Conservation (phyloP, 2,329 filamentous ascomycete species). For the Sclerotinia subarctica region DNA sequence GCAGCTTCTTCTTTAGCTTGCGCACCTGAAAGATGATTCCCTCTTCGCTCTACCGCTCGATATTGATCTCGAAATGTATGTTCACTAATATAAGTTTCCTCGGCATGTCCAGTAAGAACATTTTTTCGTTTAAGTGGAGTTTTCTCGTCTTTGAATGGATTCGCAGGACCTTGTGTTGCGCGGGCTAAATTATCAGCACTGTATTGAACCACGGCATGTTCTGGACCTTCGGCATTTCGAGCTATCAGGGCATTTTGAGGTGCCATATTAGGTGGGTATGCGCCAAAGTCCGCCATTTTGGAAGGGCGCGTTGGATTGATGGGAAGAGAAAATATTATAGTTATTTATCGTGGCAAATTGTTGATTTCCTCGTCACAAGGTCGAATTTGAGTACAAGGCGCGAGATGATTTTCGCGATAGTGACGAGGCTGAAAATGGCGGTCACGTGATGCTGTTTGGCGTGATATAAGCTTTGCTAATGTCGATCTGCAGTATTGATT, state of each 20-base stretch:
- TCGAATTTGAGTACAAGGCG: slow-evolving; percentile 14
- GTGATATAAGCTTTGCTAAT: neutral
- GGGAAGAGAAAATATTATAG: neutral
- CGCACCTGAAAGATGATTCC: slow-evolving; percentile 51
- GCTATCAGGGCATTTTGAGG: slow-evolving; percentile 62
- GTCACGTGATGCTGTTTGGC: neutral
- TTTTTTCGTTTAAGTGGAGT: slow-evolving; percentile 71
- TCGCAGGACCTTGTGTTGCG: slow-evolving; percentile 64
- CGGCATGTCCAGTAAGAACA: slow-evolving; percentile 77
- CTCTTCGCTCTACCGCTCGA: slow-evolving; percentile 71
- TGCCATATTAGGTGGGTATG: slow-evolving; percentile 64
- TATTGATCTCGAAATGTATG: slow-evolving; percentile 86
- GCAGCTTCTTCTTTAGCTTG: slow-evolving; percentile 69
- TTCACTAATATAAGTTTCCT: slow-evolving; percentile 87
- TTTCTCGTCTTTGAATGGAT: slow-evolving; percentile 68
- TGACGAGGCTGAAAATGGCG: neutral
- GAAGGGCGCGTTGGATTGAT: neutral
- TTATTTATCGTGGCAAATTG: neutral
- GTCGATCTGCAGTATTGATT: neutral
- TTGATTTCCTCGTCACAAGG: neutral
- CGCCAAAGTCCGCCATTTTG: slow-evolving; percentile 58
- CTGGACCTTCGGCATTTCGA: slow-evolving; percentile 51
- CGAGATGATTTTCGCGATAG: neutral
- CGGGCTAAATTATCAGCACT: slow-evolving; percentile 70
- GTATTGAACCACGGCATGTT: slow-evolving; percentile 61